Conservation (phyloP, 257 asterid species). For the Plantago elongata region DNA sequence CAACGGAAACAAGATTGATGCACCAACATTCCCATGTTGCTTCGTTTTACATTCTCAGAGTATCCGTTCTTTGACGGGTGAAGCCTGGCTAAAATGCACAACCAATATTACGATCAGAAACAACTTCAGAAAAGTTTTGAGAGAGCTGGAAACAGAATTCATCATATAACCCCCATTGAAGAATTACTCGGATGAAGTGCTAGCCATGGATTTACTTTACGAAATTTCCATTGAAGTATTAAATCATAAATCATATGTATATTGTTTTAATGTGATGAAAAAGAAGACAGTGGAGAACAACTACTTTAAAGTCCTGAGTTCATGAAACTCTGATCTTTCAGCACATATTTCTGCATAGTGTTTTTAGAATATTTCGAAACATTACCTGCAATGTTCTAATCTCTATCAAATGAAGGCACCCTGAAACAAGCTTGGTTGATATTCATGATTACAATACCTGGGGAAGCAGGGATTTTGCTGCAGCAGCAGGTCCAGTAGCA, state of each 20-base stretch:
- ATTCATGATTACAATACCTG: conserved; percentile 35
- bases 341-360: neutral
- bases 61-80: conserved; percentile 46
- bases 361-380: neutral
- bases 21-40: neutral
- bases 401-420: neutral
- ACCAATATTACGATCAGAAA: conserved; percentile 31
- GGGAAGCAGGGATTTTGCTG: conserved; percentile 55
- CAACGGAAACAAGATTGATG: neutral
- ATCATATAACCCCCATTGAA: neutral
- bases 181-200: neutral
- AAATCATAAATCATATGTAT: too few relatives aligned
- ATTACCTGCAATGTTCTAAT: neutral
- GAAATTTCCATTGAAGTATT: too few relatives aligned
- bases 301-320: too few relatives aligned
- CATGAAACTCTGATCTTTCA: too few relatives aligned
- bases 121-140: conserved; percentile 30
- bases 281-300: too few relatives aligned
- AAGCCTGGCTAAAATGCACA: conserved; percentile 50
- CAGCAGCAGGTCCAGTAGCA: conserved; percentile 22
- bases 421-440: neutral
- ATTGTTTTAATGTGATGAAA: too few relatives aligned
- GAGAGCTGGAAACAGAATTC: conserved; percentile 2
- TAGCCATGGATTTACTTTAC: too few relatives aligned
- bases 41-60: conserved; percentile 24